Evolutionary conservation across 371 early-diverging fungal species (phyloP), one percentile per base, ranked within the genome.

Genomic region (Sporodiniella umbellata): DNA sequence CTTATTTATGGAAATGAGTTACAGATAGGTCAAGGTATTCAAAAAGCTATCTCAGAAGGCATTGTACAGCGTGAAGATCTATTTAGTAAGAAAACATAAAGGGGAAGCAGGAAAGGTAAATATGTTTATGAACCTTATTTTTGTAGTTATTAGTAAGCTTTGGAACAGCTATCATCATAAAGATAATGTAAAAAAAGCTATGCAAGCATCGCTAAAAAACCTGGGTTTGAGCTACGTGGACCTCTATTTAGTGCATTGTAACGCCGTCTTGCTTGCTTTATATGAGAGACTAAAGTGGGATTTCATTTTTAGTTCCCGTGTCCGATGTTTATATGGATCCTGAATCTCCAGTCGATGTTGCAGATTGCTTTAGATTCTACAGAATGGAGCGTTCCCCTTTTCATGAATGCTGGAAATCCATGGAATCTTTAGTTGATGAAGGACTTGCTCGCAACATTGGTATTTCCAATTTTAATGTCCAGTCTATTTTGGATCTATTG

Each of bases 131-230:
- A n/a, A n/a, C 17, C 26, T 23, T 28, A 6, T 8, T 31, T 21
- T 72, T 23, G 75, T 80, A 73, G 81, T 88, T 48, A 82, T 86
- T 26, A 80, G 85, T 39, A 92, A 92, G 66, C 66, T 89, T 24
- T 85, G 84, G 86, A 86, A 84, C 55, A 72, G 68, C 24, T 64
- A 62, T 45, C 83, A 81, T 40, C 33, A 48, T 37, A 77, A 78
- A 43, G 64, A 70, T 3, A 37, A 75, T 44, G 80, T 84, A 0
- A 64, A 69, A 2, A 57, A 75, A 28, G 78, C 65, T 4, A 60
- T 83, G 49, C 68, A 75, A 17, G 62, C 42, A 48, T 79, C 81
- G 23, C 65, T 87, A 21, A 38, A 58, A 35, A 72, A 83, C 25
- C 68, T 89, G 42, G 67, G 69, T 26, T 56, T 80, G 18, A 72